Evolutionary conservation across 352 stramenopile genomes (phyloP).

Genomic region (Phytophthora capsici): DNA sequence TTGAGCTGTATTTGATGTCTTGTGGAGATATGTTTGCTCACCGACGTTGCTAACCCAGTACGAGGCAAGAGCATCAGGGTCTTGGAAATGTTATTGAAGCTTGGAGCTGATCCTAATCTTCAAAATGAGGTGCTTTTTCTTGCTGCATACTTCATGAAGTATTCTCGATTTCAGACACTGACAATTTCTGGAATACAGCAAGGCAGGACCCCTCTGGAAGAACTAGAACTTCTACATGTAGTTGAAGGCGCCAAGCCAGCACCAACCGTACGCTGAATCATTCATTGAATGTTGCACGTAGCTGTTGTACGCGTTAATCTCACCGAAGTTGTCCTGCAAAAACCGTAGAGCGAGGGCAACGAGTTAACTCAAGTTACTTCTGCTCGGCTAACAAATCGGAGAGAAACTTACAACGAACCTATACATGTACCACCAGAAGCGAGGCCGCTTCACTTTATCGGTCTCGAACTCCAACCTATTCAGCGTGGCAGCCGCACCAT

Average conservation of each 20-base stretch:
- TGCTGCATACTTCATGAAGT: not conserved
- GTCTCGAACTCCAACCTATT: slow-evolving; percentile 8
- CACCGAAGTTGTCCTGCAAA: not conserved
- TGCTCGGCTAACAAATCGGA: slow-evolving; percentile 1
- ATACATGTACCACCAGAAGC: not conserved
- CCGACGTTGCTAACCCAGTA: slow-evolving; percentile 17
- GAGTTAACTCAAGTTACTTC: slow-evolving; percentile 17
- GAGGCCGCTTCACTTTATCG: slow-evolving; percentile 14
- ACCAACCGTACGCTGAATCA: slow-evolving; percentile 43
- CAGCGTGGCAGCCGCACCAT: not conserved
- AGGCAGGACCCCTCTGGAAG: slow-evolving; percentile 72
- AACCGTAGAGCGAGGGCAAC: slow-evolving; percentile 18
- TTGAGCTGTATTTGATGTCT: slow-evolving; percentile 10
- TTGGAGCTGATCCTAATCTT: slow-evolving; percentile 60
- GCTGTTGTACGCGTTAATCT: not conserved
- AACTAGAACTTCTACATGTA: slow-evolving; percentile 52
- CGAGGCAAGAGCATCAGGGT: slow-evolving; percentile 61
- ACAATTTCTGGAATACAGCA: slow-evolving; percentile 37
- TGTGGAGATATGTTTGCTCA: slow-evolving; percentile 1
- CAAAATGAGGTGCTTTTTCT: slow-evolving; percentile 55
- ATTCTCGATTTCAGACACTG: no score
- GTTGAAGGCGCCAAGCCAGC: slow-evolving; percentile 8
- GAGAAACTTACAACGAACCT: slow-evolving; percentile 8
- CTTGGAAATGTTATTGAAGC: slow-evolving; percentile 65
- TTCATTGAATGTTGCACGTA: slow-evolving; percentile 14